phyloP scores from a whole-genome alignment of 495 filamentous ascomycete species.

The Penicillium lagena region DNA sequence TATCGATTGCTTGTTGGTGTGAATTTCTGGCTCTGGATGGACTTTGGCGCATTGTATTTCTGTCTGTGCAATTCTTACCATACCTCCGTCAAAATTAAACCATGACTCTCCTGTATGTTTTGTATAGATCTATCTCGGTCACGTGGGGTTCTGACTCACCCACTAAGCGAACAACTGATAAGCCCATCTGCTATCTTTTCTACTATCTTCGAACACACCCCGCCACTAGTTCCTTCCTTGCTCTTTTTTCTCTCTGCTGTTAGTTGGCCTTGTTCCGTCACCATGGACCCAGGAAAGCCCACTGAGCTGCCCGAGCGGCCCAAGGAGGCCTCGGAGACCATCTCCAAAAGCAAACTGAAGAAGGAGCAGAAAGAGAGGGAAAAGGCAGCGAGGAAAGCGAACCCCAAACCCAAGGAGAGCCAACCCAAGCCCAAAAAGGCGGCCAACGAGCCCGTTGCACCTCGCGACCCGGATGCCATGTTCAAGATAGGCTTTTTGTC shows the following conservation, averaged over 20 bases:
- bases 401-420: constrained; percentile 22
- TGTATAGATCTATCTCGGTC: too few species aligned
- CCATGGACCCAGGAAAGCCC: constrained; percentile 25
- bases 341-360: constrained; percentile 58
- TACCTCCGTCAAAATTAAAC: too few species aligned
- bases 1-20: too few species aligned
- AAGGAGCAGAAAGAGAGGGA: constrained; percentile 57
- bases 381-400: constrained; percentile 57
- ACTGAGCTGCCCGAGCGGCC: constrained; percentile 23
- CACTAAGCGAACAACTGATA: too few species aligned
- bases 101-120: too few species aligned
- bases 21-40: too few species aligned
- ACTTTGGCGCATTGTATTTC: too few species aligned
- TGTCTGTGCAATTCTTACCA: too few species aligned
- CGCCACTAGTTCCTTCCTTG: too few species aligned
- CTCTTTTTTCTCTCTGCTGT: constrained; percentile 6
- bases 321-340: constrained; percentile 13
- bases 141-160: too few species aligned
- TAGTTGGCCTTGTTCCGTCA: constrained; percentile 1
- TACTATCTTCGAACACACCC: too few species aligned
- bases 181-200: too few species aligned
- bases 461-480: constrained; percentile 60
- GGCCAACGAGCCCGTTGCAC: constrained; percentile 24
- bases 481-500: constrained; percentile 82
- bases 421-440: constrained; percentile 28